Percentiles rank a stretch among this genome's conserved stretches.
Conservation (phyloP, 257 asterid species). For the Cordia subcordata region DNA sequence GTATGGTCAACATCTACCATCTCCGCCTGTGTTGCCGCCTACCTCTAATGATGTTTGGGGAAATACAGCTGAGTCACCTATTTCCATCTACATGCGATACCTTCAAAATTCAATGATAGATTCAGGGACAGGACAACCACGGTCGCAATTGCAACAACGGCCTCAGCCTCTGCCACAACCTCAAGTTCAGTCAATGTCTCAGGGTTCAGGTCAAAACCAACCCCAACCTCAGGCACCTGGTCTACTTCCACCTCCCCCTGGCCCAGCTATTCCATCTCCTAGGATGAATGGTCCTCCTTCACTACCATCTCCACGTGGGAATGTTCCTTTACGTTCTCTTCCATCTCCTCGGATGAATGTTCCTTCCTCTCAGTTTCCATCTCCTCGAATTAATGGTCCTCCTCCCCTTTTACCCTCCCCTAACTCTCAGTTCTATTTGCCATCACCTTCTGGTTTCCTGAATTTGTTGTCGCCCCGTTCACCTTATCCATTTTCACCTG, state of each 20-base stretch:
- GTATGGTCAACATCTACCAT: slow-evolving; percentile 48
- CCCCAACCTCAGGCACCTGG: slow-evolving; percentile 24
- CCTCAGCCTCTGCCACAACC: slow-evolving; percentile 28
- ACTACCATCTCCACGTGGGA: too few species aligned
- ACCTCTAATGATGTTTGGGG: slow-evolving; percentile 23
- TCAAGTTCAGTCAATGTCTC: slow-evolving; percentile 14
- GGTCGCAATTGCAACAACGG: slow-evolving; percentile 24
- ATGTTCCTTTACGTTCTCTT: too few species aligned
- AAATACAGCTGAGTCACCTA: slow-evolving; percentile 66
- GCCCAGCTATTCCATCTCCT: slow-evolving; percentile 33
- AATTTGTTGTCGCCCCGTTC: slow-evolving; percentile 70
- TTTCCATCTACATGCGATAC: slow-evolving; percentile 81
- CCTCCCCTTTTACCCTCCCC: slow-evolving; percentile 76
- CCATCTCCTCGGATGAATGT: too few species aligned
- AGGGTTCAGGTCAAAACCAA: slow-evolving; percentile 12
- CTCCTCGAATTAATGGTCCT: background rate
- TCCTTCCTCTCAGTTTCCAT: too few species aligned
- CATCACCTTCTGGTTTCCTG: slow-evolving; percentile 73
- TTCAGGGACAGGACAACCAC: slow-evolving; percentile 39
- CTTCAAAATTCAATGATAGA: slow-evolving; percentile 73
- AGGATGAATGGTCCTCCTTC: slow-evolving; percentile 45
- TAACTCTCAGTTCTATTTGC: slow-evolving; percentile 71
- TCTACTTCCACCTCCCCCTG: slow-evolving; percentile 33
- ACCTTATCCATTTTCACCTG: slow-evolving; percentile 80
- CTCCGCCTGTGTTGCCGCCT: slow-evolving; percentile 41